Percentiles rank a stretch among this genome's conserved stretches.
Conservation (phyloP, 495 filamentous ascomycete species). For the Neurospora tetraspora region DNA sequence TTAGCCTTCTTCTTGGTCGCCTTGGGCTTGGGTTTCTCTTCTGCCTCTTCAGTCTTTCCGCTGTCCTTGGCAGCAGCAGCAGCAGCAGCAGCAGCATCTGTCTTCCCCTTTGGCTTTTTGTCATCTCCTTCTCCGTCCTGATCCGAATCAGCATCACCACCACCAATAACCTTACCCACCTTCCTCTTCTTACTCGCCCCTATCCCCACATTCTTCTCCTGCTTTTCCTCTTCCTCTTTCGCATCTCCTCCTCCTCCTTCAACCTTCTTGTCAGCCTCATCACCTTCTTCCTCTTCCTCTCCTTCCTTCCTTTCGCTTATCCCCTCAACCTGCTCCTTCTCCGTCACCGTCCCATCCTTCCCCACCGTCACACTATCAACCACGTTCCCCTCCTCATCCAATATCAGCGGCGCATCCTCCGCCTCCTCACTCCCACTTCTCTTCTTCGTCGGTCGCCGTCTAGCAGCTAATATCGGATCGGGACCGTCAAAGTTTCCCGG, state of each 20-base stretch:
- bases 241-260: not conserved
- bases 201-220: conserved; percentile 14
- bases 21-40: conserved; percentile 5
- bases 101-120: conserved; percentile 3
- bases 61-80: conserved; percentile 8
- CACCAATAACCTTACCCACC: conserved; percentile 36
- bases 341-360: conserved; percentile 26
- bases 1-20: conserved; percentile 38
- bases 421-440: conserved; percentile 37
- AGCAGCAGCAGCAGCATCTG: not conserved
- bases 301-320: too few species aligned
- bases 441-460: conserved; percentile 25
- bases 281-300: not conserved
- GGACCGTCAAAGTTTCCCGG: conserved; percentile 19
- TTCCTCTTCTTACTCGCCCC: conserved; percentile 40
- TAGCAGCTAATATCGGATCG: conserved; percentile 35
- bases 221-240: not conserved
- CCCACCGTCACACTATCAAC: conserved; percentile 25
- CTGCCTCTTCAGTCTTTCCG: conserved; percentile 1
- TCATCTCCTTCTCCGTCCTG: conserved; percentile 12
- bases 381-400: conserved; percentile 36
- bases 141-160: conserved; percentile 7
- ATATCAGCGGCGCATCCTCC: conserved; percentile 37
- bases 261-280: not conserved
- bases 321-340: conserved; percentile 1